These are phyloP conservation scores for Ceratocystis ficicola DNA, from an alignment of 2,329 filamentous ascomycete genomes.

Conservation along the genomic window DNA sequence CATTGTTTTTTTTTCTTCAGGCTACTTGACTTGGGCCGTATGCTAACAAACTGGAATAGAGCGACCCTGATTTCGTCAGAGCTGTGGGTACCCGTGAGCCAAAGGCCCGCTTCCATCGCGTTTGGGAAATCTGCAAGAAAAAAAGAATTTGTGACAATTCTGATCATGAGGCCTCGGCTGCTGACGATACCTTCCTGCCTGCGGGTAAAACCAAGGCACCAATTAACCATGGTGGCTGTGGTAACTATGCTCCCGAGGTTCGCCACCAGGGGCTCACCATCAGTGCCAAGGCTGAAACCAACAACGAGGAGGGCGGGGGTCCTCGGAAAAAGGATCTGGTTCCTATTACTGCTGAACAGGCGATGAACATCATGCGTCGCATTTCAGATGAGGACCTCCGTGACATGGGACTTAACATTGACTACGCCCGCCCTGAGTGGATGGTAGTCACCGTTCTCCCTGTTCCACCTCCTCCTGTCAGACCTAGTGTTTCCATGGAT, in stretches of 20 bases:
- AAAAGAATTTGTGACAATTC: conserved; percentile 77
- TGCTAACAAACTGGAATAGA: conserved; percentile 53
- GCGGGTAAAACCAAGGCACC: conserved; percentile 41
- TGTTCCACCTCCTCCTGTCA: conserved; percentile 87
- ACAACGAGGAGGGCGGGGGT: conserved; percentile 34
- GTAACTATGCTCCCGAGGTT: conserved; percentile 79
- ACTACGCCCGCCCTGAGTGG: conserved; percentile 96
- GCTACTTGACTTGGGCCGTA: conserved; percentile 23
- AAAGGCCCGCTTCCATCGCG: conserved; percentile 83
- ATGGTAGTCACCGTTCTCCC: conserved; percentile 93
- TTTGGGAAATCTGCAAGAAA: conserved; percentile 86
- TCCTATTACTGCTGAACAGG: conserved; percentile 69
- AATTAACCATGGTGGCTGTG: conserved; percentile 73
- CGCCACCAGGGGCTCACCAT: conserved; percentile 78
- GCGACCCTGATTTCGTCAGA: conserved; percentile 68
- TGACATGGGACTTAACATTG: conserved; percentile 81
- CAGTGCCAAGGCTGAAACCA: conserved; percentile 53
- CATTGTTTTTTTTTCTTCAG: neutral
- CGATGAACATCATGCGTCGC: conserved; percentile 72
- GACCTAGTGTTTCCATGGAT: conserved; percentile 94
- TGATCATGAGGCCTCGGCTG: conserved; percentile 53
- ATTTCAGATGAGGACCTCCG: conserved; percentile 71
- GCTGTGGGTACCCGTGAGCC: conserved; percentile 79
- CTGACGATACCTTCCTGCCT: conserved; percentile 55
- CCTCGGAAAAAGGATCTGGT: conserved; percentile 64